Base-by-base conservation (phyloP, 2,329 filamentous ascomycete species). In the Botrytis byssoidea region DNA sequence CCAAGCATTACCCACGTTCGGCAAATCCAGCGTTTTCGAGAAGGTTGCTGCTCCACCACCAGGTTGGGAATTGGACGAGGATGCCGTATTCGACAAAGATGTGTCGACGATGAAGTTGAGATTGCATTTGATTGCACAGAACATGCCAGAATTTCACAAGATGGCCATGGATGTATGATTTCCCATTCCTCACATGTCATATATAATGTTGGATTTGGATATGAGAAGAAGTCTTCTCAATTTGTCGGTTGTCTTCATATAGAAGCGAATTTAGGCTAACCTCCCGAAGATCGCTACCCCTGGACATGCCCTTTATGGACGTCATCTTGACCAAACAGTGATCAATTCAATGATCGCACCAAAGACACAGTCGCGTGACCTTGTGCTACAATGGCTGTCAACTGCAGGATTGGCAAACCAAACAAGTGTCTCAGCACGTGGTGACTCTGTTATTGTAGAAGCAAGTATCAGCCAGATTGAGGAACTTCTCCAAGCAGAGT, bases 341-440 rank as follows among this genome's bases (percentile, higher is more conserved):
- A 86, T 90, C 44, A 82, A 87, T 68, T 82, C 85, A 63, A 83
- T 90, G 61, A 82, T 90, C 69, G 83, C 84, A 74, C 88, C 89
- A 3, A 83, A 84, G 10, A 83, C 87, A 7, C 83, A 89, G 77
- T 86, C 88, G 0, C 80, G 84, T 22, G 80, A 85, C 48, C 82
- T 87, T n/a, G 86, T 90, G n/a, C 83, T 87, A 73, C 83, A 87
- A 72, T 90, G 88, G 88, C 83, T 90, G 14, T 80, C 81, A 84
- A 86, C 75, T 83, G 87, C 79, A 85, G 85, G 74, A 82, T 88
- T 75, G 79, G 80, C 42, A 77, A 82, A 69, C 74, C 83, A 66
- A 78, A 80, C 74, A 85, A 86, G 79, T 85, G 81, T 80, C 81
- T 86, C 18, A 83, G 86, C 71, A 85, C 85, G 79, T 85, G 88